Percentiles rank a stretch among this genome's conserved stretches.
These are phyloP conservation scores for Xylaria sp. DNA, from an alignment of 495 filamentous ascomycete species.

Conservation along the genomic window DNA sequence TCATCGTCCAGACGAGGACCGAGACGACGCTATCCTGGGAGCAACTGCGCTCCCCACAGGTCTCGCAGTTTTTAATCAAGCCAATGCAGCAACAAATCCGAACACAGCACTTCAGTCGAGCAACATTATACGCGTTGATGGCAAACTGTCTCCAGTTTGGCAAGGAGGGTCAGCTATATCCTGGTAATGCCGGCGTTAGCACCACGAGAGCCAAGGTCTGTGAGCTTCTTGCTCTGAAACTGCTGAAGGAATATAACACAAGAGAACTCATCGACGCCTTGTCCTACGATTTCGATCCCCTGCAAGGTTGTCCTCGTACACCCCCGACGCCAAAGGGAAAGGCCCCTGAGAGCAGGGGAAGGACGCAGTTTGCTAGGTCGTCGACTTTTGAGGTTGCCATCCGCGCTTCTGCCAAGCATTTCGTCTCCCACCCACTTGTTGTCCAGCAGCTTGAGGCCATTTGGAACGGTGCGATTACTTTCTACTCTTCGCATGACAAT, in stretches of 20 bases:
- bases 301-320: conserved; percentile 73
- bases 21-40: conserved; percentile 96
- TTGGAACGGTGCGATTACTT: conserved; percentile 93
- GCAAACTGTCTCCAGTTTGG: conserved; percentile 92
- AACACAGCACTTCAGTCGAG: conserved; percentile 79
- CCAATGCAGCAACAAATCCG: conserved; percentile 85
- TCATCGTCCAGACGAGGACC: conserved; percentile 78
- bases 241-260: conserved; percentile 86
- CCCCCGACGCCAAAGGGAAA: conserved; percentile 45
- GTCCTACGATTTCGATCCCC: conserved; percentile 91
- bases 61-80: conserved; percentile 94
- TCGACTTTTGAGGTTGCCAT: conserved; percentile 93
- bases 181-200: conserved; percentile 81
- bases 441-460: conserved; percentile 94
- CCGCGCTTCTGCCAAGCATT: conserved; percentile 85
- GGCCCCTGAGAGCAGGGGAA: conserved; percentile 40
- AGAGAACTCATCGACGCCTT: conserved; percentile 89
- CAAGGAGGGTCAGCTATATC: conserved; percentile 81
- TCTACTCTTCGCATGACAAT: conserved; percentile 84
- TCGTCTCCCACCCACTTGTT: conserved; percentile 86
- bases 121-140: conserved; percentile 86
- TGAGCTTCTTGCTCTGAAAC: conserved; percentile 89
- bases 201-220: conserved; percentile 84
- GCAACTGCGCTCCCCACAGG: conserved; percentile 89
- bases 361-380: conserved; percentile 69